These are phyloP conservation scores for Colletotrichum kahawae DNA, from an alignment of 2,329 filamentous ascomycete genomes.

Conservation along the genomic window DNA sequence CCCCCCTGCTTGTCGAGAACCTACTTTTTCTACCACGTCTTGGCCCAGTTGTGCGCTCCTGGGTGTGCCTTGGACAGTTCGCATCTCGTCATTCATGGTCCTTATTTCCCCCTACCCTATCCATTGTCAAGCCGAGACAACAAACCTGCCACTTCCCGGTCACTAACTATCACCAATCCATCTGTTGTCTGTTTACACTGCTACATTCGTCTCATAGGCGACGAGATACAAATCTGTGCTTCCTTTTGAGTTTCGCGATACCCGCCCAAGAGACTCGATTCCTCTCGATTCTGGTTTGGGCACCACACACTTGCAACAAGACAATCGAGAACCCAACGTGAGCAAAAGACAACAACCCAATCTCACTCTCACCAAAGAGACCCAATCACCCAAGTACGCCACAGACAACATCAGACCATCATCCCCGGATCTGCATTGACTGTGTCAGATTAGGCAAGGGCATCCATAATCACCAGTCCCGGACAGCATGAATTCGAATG, in stretches of 20 bases:
- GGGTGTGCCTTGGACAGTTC: background rate
- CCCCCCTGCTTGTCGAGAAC: conserved; percentile 11
- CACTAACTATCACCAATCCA: background rate
- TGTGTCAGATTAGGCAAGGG: conserved; percentile 11
- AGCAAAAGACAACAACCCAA: background rate
- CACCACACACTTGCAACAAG: conserved; percentile 4
- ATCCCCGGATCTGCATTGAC: conserved; percentile 12
- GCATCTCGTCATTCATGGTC: conserved; percentile 8
- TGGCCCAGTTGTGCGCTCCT: conserved; percentile 3
- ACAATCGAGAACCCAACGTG: background rate
- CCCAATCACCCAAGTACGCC: background rate
- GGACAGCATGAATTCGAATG: conserved; percentile 46
- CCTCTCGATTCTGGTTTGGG: conserved; percentile 13
- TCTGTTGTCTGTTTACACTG: conserved; percentile 10
- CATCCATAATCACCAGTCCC: conserved; percentile 5
- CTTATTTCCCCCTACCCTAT: conserved; percentile 12
- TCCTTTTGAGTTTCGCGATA: conserved; percentile 20
- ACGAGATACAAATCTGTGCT: conserved; percentile 15
- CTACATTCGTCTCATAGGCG: conserved; percentile 15
- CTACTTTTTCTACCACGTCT: conserved; percentile 9
- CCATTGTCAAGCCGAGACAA: conserved; percentile 8
- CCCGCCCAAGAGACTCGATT: conserved; percentile 19
- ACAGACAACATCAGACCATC: background rate
- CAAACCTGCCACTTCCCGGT: conserved; percentile 12
- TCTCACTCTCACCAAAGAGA: background rate